These are phyloP conservation scores for Candida easanensis DNA, from an alignment of 805 yeast genomes.

Conservation along the genomic window DNA sequence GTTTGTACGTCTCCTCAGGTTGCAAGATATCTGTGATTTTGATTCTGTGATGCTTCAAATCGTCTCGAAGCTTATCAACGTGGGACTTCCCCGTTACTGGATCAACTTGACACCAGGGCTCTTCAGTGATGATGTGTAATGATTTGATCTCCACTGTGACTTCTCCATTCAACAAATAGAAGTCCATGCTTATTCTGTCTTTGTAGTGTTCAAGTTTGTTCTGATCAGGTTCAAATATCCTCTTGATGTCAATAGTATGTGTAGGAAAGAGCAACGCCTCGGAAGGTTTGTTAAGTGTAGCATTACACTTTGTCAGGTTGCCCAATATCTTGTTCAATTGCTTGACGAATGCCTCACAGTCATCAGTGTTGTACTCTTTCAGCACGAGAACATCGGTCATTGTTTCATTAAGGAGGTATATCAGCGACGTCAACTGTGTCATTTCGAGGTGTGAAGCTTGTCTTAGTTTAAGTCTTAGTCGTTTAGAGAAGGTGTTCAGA, in stretches of 20 bases:
- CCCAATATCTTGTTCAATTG: constrained; percentile 22
- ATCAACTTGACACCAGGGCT: constrained; percentile 63
- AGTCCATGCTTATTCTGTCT: constrained; percentile 48
- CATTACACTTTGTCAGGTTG: constrained; percentile 31
- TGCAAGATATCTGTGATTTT: constrained; percentile 38
- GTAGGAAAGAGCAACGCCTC: constrained; percentile 57
- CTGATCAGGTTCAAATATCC: constrained; percentile 36
- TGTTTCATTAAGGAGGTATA: constrained; percentile 29
- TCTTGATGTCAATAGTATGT: constrained; percentile 37
- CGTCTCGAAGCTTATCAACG: constrained; percentile 56
- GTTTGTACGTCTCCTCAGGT: constrained; percentile 35
- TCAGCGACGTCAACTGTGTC: constrained; percentile 39
- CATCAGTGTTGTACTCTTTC: constrained; percentile 32
- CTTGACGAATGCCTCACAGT: constrained; percentile 10
- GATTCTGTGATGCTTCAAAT: constrained; percentile 43
- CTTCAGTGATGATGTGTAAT: constrained; percentile 45
- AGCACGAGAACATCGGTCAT: constrained; percentile 27
- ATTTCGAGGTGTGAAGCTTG: constrained; percentile 33
- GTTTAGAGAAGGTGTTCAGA: constrained; percentile 40
- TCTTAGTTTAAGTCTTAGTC: constrained; percentile 35
- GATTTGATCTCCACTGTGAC: constrained; percentile 57
- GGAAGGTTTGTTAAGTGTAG: constrained; percentile 48
- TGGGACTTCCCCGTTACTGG: constrained; percentile 44
- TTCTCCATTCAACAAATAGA: constrained; percentile 60
- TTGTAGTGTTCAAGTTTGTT: constrained; percentile 30